Conservation (phyloP, 805 yeast genomes). For the Ascoidea rubescens region DNA sequence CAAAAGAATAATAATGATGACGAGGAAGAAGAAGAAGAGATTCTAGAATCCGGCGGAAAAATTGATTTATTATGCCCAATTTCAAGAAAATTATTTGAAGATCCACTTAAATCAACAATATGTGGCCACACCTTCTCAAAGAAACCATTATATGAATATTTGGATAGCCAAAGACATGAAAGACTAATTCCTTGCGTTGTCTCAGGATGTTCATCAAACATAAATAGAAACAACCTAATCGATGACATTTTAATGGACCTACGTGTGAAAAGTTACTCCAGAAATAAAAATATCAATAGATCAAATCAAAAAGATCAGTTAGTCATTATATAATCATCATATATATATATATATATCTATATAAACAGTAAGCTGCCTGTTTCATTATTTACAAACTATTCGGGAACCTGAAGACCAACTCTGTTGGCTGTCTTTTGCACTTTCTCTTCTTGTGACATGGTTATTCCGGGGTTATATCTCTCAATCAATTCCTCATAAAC, state of each 20-base stretch:
- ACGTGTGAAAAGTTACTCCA: neutral
- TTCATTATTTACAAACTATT: slow-evolving; percentile 7
- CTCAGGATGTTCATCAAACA: neutral
- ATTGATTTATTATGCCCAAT: neutral
- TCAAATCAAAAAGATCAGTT: too few species aligned
- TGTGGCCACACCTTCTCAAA: neutral
- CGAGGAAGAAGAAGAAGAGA: neutral
- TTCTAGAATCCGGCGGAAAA: neutral
- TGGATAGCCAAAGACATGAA: neutral
- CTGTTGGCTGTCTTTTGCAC: slow-evolving; percentile 69
- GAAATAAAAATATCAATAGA: neutral
- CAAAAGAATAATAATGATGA: neutral
- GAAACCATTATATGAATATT: neutral
- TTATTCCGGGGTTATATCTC: slow-evolving; percentile 76
- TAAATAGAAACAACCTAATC: too few species aligned
- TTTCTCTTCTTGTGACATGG: slow-evolving; percentile 64
- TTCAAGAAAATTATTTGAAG: neutral
- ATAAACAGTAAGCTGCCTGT: neutral
- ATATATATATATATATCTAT: neutral
- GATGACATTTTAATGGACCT: neutral
- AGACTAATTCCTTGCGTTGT: neutral
- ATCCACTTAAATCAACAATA: neutral
- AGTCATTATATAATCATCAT: neutral
- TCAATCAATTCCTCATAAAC: slow-evolving; percentile 66
- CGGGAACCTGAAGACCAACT: slow-evolving; percentile 74